phyloP scores from a whole-genome alignment of 768 basidiomycete species.

The Trametes elegans region DNA sequence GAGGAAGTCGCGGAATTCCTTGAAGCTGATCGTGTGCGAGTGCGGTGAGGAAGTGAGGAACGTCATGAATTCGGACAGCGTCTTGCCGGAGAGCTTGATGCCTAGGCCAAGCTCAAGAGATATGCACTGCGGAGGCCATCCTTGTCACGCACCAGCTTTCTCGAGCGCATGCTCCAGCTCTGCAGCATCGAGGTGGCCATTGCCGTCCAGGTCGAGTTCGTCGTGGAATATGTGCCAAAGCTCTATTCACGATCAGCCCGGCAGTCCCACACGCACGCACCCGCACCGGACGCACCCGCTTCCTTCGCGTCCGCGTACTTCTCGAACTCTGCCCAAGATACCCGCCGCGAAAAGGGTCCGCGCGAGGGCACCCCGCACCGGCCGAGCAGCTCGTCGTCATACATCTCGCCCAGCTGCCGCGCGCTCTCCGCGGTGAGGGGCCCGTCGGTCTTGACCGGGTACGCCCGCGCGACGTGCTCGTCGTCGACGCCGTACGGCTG shows the following conservation, averaged over 20 bases:
- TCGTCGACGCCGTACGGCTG: conserved; percentile 20
- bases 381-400: conserved; percentile 73
- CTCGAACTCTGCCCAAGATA: conserved; percentile 72
- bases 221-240: conserved; percentile 91
- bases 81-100: conserved; percentile 64
- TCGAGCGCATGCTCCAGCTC: conserved; percentile 62
- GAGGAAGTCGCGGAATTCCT: conserved; percentile 87
- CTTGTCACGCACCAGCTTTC: conserved; percentile 69
- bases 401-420: conserved; percentile 61
- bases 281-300: conserved; percentile 51
- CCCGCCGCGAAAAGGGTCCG: conserved; percentile 37
- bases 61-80: conserved; percentile 79
- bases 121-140: neutral
- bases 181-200: conserved; percentile 72
- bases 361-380: conserved; percentile 45
- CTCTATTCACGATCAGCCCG: conserved; percentile 43
- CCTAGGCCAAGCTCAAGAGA: conserved; percentile 42
- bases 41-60: conserved; percentile 72
- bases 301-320: conserved; percentile 80
- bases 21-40: conserved; percentile 71
- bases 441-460: conserved; percentile 22
- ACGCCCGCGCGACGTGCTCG: conserved; percentile 30
- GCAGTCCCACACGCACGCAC: neutral
- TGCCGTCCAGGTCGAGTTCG: conserved; percentile 86
- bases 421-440: conserved; percentile 45